These are phyloP conservation scores for Candida golubevii DNA, from an alignment of 805 yeast species.

Conservation along the genomic window DNA sequence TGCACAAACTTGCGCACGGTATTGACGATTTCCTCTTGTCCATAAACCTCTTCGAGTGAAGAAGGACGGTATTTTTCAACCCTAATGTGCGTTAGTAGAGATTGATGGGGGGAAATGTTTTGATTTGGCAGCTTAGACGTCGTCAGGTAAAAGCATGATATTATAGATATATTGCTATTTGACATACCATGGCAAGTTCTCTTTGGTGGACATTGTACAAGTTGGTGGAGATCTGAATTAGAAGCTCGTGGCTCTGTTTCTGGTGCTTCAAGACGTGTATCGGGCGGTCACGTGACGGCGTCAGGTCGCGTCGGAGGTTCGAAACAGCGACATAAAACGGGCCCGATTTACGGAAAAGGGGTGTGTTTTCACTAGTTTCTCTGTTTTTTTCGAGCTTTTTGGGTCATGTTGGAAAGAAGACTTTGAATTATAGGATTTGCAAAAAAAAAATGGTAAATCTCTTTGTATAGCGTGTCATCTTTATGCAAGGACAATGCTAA, in stretches of 20 bases:
- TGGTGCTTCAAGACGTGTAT: neutral
- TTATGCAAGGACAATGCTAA: slow-evolving; percentile 99
- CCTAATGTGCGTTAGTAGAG: slow-evolving; percentile 32
- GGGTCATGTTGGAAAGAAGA: neutral
- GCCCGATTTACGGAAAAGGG: too few species aligned
- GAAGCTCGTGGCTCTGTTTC: neutral
- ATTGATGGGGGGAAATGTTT: too few species aligned
- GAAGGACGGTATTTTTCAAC: slow-evolving; percentile 94
- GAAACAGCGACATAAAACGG: slow-evolving; percentile 3
- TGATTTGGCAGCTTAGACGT: too few species aligned
- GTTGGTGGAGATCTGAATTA: neutral
- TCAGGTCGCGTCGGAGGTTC: neutral
- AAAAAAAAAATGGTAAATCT: slow-evolving; percentile 92
- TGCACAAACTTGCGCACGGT: slow-evolving; percentile 83
- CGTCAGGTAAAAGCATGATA: too few species aligned
- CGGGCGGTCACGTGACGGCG: slow-evolving; percentile 1
- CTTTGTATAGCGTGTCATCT: slow-evolving; percentile 99
- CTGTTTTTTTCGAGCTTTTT: too few species aligned
- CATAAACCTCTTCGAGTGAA: slow-evolving; percentile 80
- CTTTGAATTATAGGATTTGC: neutral
- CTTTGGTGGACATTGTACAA: slow-evolving; percentile 11
- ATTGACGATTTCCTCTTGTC: slow-evolving; percentile 80
- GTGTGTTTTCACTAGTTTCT: too few species aligned
- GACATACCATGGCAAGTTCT: slow-evolving; percentile 20
- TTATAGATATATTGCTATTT: neutral